Percentiles rank a stretch among this genome's conserved stretches.
Evolutionary conservation across 1,139 yeast species (phyloP).

Genomic region (Pichia sp.): DNA sequence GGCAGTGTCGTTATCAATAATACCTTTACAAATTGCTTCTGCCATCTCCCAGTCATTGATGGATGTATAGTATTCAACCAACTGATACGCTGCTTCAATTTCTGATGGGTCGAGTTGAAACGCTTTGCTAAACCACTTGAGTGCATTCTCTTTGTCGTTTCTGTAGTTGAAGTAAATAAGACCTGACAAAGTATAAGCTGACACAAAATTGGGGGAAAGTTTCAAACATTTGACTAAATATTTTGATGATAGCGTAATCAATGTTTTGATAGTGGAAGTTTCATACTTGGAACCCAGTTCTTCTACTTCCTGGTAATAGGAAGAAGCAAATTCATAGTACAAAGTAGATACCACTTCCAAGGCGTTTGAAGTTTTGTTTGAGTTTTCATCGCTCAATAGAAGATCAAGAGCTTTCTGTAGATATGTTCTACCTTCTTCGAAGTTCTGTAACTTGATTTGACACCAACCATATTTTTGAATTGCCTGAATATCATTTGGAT

Average conservation of each 20-base stretch:
- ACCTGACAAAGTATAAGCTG: conserved; percentile 78
- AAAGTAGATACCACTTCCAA: conserved; percentile 9
- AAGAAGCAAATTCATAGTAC: conserved; percentile 11
- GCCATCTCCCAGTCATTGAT: conserved; percentile 81
- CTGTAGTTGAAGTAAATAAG: conserved; percentile 50
- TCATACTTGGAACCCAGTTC: neutral
- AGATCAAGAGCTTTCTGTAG: conserved; percentile 12
- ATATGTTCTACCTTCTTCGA: conserved; percentile 46
- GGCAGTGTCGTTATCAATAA: conserved; percentile 57
- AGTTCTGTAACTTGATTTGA: conserved; percentile 44
- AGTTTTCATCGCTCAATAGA: conserved; percentile 1
- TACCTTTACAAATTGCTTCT: conserved; percentile 57
- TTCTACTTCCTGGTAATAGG: conserved; percentile 12
- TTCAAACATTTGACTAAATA: conserved; percentile 52
- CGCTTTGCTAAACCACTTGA: conserved; percentile 83
- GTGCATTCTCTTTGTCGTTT: conserved; percentile 59
- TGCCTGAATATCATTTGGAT: conserved; percentile 55
- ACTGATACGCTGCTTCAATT: conserved; percentile 60
- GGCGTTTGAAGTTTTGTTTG: neutral
- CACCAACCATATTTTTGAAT: conserved; percentile 77
- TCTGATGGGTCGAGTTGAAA: conserved; percentile 81
- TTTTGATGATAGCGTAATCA: conserved; percentile 38
- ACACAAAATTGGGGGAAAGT: conserved; percentile 55
- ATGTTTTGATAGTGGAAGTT: neutral
- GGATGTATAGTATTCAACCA: conserved; percentile 61